Conservation (phyloP, 352 stramenopile species). For the Pythium pyrilobum region DNA sequence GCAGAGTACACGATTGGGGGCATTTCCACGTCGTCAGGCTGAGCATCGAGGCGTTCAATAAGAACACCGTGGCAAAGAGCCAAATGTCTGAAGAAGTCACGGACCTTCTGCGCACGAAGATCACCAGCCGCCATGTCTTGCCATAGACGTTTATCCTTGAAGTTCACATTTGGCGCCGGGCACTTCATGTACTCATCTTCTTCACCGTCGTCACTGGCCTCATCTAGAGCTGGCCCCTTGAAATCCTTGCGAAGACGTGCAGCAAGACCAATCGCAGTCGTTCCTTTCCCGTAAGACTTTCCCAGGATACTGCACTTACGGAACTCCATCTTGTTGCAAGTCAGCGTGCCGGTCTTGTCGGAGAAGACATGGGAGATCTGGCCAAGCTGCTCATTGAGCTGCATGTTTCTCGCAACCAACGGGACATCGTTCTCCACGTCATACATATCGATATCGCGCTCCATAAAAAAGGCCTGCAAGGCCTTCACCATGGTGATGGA, state of each 20-base stretch:
- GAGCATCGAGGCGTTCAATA: constrained; percentile 88
- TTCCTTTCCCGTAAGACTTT: constrained; percentile 77
- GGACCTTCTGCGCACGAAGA: constrained; percentile 48
- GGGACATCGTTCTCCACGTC: constrained; percentile 58
- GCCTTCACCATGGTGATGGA: constrained; percentile 88
- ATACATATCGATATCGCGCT: constrained; percentile 83
- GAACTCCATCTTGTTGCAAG: constrained; percentile 90
- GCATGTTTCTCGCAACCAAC: constrained; percentile 82
- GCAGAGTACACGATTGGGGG: constrained; percentile 76
- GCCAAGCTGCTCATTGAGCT: constrained; percentile 83
- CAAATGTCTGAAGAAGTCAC: constrained; percentile 83
- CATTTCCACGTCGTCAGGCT: constrained; percentile 37
- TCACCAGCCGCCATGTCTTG: constrained; percentile 36
- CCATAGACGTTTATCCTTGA: constrained; percentile 64
- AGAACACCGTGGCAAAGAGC: constrained; percentile 95
- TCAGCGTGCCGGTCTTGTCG: constrained; percentile 85
- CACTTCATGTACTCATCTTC: constrained; percentile 27
- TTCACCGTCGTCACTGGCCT: constrained; percentile 32
- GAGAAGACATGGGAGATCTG: constrained; percentile 98
- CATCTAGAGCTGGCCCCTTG: constrained; percentile 37
- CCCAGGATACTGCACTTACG: constrained; percentile 83
- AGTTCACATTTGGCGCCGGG: constrained; percentile 68
- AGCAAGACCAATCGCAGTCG: constrained; percentile 74
- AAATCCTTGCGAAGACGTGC: constrained; percentile 62
- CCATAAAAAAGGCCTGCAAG: constrained; percentile 86